Evolutionary conservation across 139 green algal species (phyloP), one percentile per base, ranked within the genome.

Genomic region (Tetraselmis striata): DNA sequence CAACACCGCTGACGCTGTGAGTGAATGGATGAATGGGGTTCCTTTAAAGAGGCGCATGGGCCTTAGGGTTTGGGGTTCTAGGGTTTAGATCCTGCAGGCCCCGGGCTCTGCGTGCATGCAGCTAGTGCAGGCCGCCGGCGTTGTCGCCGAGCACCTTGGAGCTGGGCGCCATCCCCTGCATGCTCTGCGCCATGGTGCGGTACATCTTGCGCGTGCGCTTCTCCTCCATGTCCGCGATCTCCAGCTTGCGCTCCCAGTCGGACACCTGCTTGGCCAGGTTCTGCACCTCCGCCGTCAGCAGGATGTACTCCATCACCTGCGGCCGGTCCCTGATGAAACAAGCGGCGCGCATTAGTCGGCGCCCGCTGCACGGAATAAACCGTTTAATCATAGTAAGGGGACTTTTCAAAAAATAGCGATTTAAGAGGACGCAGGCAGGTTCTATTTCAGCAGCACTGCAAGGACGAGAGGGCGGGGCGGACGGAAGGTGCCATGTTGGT

Each of bases 231-330:
- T 88, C 81, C 28, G 88, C 77, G 59, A 95, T 90, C 77, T 96
- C 91, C 11, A 94, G 81, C 84, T 95, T 97, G 45, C 93, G 88
- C 77, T 86, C 82, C 91, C 89, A 94, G 79, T 96, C 92, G 0
- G 81, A 79, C 1, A 87, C 77, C 75, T 88, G 84, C 80, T 95
- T 94, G 74, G 93, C 84, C 58, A 94, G 59, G 80, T 94, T 89
- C 1, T 27, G 27, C 28, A 95, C 90, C 30, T 93, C 86, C 29
- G 89, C 86, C 82, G 95, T 95, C 22, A 97, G 30, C 45, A 85
- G 87, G 59, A 98, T 94, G 91, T 96, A 98, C 78, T 96, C 93
- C 87, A 96, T 90, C 27, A 97, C 95, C 75, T 89, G 84, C 0
- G 90, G 91, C 75, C 90, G 91, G 45, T 96, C 92, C 29, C 31